phyloP scores from a whole-genome alignment of 1,284 basidiomycete genomes.

The Phenoliferia sp. region DNA sequence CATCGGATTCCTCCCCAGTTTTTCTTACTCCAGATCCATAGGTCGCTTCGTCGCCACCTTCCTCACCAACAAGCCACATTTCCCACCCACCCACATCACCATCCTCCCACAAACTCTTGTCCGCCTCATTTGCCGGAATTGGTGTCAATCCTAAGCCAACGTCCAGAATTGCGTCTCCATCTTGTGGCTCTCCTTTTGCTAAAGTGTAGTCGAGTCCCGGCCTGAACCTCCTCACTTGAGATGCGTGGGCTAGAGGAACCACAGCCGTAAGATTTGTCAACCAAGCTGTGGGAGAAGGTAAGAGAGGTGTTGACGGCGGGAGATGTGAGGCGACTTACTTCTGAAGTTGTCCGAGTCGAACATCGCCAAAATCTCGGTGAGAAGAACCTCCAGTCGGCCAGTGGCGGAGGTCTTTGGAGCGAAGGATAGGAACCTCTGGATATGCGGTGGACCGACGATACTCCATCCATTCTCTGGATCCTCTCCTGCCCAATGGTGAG shows the following conservation, averaged over 20 bases:
- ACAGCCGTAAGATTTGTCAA: no score
- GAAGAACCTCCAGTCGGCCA: constrained; percentile 57
- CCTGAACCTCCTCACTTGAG: constrained; percentile 79
- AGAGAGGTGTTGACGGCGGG: constrained; percentile 45
- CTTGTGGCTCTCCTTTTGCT: constrained; percentile 59
- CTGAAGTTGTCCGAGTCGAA: constrained; percentile 83
- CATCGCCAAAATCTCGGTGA: constrained; percentile 48
- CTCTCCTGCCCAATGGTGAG: constrained; percentile 53
- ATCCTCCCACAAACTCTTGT: constrained; percentile 41
- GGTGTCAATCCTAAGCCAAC: constrained; percentile 87
- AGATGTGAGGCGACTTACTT: constrained; percentile 81
- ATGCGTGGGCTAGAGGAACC: constrained; percentile 65
- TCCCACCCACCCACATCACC: constrained; percentile 42
- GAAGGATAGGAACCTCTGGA: constrained; percentile 72
- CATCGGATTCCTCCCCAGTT: constrained; percentile 39
- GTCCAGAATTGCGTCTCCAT: constrained; percentile 66
- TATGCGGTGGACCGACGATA: constrained; percentile 82
- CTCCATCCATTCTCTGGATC: constrained; percentile 58
- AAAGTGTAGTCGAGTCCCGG: constrained; percentile 94
- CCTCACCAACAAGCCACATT: constrained; percentile 29
- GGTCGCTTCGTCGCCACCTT: constrained; percentile 36
- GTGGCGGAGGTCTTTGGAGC: constrained; percentile 33
- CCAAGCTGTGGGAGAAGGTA: no score
- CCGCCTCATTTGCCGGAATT: constrained; percentile 48
- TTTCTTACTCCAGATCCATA: constrained; percentile 22